These are phyloP conservation scores for Penicillium salamii DNA, from an alignment of 495 filamentous ascomycete genomes.

Conservation along the genomic window DNA sequence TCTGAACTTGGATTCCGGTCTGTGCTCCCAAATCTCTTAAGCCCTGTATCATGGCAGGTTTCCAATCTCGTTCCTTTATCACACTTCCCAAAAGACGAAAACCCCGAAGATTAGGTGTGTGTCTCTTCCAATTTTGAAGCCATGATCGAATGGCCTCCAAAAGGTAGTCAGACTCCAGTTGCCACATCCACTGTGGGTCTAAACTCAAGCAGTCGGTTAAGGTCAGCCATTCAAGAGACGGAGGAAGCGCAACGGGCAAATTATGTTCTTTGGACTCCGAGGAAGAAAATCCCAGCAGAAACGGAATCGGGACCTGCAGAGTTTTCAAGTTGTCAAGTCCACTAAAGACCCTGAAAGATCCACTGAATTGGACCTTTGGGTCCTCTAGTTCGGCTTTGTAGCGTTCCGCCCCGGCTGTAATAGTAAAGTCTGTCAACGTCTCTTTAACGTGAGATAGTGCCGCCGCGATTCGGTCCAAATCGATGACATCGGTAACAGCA, in stretches of 20 bases:
- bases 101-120: conserved; percentile 1
- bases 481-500: conserved; percentile 5
- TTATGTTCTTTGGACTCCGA: neutral
- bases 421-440: conserved; percentile 5
- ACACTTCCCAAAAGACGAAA: neutral
- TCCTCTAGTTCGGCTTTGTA: neutral
- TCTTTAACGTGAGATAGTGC: conserved; percentile 4
- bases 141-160: conserved; percentile 4
- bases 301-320: conserved; percentile 3
- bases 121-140: conserved; percentile 5
- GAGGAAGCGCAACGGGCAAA: conserved; percentile 1
- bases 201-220: conserved; percentile 1
- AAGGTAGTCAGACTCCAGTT: neutral
- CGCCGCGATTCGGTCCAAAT: conserved; percentile 7
- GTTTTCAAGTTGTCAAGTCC: conserved; percentile 1
- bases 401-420: conserved; percentile 1
- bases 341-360: conserved; percentile 4
- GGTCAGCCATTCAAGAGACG: conserved; percentile 4
- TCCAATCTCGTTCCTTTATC: neutral
- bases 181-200: too few relatives aligned
- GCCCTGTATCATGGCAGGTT: neutral
- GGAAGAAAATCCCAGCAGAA: conserved; percentile 4
- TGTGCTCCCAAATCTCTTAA: neutral
- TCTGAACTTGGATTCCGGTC: neutral
- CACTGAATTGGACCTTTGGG: neutral